Evolutionary conservation across 345 rosid species (phyloP).

Genomic region (Cardamine chenopodiifolia): DNA sequence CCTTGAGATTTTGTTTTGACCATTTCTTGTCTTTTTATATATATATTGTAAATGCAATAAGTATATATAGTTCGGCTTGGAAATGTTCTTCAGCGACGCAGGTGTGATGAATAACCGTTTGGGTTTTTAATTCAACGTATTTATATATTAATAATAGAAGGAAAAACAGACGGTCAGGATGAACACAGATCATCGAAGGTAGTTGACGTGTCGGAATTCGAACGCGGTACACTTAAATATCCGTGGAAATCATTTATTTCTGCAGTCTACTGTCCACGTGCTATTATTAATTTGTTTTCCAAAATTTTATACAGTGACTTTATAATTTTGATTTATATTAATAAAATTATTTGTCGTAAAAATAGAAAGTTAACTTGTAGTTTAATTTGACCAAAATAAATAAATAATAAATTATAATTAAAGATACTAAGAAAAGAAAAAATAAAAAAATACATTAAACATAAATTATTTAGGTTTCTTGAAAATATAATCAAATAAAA

Average conservation of each 20-base stretch:
- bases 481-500: no score
- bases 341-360: no score
- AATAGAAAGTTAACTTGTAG: not conserved
- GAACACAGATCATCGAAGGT: not conserved
- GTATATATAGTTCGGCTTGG: slow-evolving; percentile 6
- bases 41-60: slow-evolving; percentile 29
- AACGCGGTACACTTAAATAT: not conserved
- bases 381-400: not conserved
- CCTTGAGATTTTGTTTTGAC: not conserved
- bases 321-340: no score
- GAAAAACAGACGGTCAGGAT: not conserved
- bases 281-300: not conserved
- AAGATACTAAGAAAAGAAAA: not conserved
- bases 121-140: not conserved
- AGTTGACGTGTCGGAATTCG: not conserved
- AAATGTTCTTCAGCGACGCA: not conserved
- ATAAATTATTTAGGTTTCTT: no score
- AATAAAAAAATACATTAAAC: no score
- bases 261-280: no score
- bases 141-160: no score
- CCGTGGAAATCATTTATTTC: no score
- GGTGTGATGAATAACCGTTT: not conserved
- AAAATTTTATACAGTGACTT: not conserved
- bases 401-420: not conserved
- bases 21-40: slow-evolving; percentile 14